Percentiles rank a stretch among this genome's conserved stretches.
Conservation (phyloP, 2,329 filamentous ascomycete species). For the Lasiodiplodia hormozganensis region DNA sequence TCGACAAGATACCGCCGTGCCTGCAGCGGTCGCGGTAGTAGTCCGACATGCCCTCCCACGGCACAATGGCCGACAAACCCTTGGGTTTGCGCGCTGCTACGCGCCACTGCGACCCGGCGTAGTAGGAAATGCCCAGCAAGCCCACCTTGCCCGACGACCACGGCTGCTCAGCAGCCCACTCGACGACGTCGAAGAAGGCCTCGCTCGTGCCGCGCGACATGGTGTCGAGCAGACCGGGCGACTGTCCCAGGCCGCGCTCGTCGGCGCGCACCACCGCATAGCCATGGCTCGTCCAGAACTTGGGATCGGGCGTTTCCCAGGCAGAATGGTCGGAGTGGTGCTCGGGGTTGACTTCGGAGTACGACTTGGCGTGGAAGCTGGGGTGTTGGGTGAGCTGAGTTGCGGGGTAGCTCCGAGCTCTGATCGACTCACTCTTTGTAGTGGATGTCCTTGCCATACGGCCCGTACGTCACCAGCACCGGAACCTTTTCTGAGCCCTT, state of each 20-base stretch:
- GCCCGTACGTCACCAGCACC: constrained; percentile 73
- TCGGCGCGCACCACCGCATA: constrained; percentile 54
- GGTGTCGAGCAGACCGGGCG: constrained; percentile 59
- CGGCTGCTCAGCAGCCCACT: constrained; percentile 59
- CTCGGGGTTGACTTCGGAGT: constrained; percentile 50
- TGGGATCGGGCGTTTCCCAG: constrained; percentile 54
- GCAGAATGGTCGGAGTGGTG: constrained; percentile 48
- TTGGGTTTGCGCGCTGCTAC: constrained; percentile 61
- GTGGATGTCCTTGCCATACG: constrained; percentile 71
- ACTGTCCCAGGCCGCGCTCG: constrained; percentile 60
- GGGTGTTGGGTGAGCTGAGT: constrained; percentile 2
- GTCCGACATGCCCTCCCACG: constrained; percentile 64
- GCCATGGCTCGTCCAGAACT: constrained; percentile 47
- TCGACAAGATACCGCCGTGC: constrained; percentile 49
- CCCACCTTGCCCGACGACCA: constrained; percentile 61
- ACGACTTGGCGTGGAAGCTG: constrained; percentile 60
- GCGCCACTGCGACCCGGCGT: constrained; percentile 62
- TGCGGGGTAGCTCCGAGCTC: background rate
- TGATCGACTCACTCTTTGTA: constrained; percentile 57
- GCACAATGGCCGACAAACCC: constrained; percentile 59
- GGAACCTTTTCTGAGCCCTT: constrained; percentile 57
- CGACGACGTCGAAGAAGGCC: constrained; percentile 59
- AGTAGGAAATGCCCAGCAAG: constrained; percentile 60
- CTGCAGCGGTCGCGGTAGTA: constrained; percentile 57
- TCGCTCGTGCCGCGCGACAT: constrained; percentile 61